Percentiles rank a stretch among this genome's conserved stretches.
These are phyloP conservation scores for Phytophthora sojae DNA, from an alignment of 352 stramenopile genomes.

Conservation along the genomic window DNA sequence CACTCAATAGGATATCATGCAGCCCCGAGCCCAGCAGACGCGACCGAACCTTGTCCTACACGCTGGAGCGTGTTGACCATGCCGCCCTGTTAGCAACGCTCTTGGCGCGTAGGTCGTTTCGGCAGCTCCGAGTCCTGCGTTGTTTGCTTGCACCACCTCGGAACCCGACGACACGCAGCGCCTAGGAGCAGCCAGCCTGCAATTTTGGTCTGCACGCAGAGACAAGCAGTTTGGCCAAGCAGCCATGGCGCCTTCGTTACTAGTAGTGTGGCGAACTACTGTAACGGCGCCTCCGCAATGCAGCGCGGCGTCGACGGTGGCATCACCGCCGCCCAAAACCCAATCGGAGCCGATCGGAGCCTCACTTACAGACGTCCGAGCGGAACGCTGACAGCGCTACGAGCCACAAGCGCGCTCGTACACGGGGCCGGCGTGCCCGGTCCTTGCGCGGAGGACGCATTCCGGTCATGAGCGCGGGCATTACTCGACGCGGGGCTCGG, in stretches of 20 bases:
- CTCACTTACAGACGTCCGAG: slow-evolving; percentile 2
- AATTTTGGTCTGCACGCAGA: slow-evolving; percentile 1
- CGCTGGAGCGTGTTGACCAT: not conserved
- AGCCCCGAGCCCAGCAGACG: not conserved
- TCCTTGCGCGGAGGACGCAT: slow-evolving; percentile 18
- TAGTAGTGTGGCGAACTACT: slow-evolving; percentile 1
- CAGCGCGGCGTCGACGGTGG: not conserved
- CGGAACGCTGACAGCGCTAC: slow-evolving; percentile 21
- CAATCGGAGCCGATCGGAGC: slow-evolving; percentile 1
- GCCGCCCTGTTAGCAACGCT: not conserved
- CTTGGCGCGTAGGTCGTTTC: not conserved
- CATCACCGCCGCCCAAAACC: not conserved
- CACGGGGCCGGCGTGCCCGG: slow-evolving; percentile 16
- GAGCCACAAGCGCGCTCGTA: slow-evolving; percentile 28
- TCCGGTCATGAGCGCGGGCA: slow-evolving; percentile 29
- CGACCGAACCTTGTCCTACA: not conserved
- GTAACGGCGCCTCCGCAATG: slow-evolving; percentile 7
- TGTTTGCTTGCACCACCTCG: not conserved
- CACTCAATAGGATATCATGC: not conserved
- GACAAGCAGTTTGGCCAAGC: slow-evolving; percentile 1
- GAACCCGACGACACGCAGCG: not conserved
- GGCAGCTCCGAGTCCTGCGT: not conserved
- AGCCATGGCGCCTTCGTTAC: not conserved
- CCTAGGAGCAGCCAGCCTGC: not conserved
- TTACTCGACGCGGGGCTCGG: slow-evolving; percentile 20